These are phyloP conservation scores for Clitocybe nebularis DNA, from an alignment of 1,284 basidiomycete genomes.

Conservation along the genomic window DNA sequence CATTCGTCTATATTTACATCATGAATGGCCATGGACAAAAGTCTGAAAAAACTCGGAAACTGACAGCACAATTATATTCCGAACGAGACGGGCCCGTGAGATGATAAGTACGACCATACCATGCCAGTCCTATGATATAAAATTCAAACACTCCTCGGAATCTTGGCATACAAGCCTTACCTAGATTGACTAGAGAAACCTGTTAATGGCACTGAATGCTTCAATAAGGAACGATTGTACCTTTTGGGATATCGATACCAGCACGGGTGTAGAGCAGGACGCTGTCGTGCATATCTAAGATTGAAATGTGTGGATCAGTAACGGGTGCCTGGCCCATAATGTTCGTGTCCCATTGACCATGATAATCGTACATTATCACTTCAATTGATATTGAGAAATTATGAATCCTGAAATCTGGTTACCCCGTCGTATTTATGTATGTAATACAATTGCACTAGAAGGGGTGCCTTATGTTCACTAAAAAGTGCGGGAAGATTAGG, in stretches of 20 bases:
- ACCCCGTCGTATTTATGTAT: constrained; percentile 26
- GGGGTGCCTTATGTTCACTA: constrained; percentile 13
- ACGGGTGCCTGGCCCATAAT: constrained; percentile 15
- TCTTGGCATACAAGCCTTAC: constrained; percentile 1
- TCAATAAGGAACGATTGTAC: constrained; percentile 6
- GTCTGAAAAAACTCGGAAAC: neutral
- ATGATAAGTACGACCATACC: constrained; percentile 16
- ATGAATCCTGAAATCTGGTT: neutral
- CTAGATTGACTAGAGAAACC: constrained; percentile 1
- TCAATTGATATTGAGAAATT: neutral
- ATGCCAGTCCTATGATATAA: constrained; percentile 12
- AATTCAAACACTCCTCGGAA: neutral
- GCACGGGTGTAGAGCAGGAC: constrained; percentile 15
- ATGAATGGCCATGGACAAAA: neutral
- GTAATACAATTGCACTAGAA: constrained; percentile 13
- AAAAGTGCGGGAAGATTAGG: constrained; percentile 21
- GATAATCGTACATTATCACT: constrained; percentile 20
- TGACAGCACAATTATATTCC: constrained; percentile 16
- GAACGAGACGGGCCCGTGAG: constrained; percentile 7
- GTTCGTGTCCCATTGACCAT: constrained; percentile 21
- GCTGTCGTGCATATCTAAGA: constrained; percentile 16
- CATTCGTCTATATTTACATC: constrained; percentile 15
- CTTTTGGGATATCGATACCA: constrained; percentile 16
- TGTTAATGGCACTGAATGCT: neutral
- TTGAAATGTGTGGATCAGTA: constrained; percentile 19